Evolutionary conservation across 345 rosid genomes (phyloP), one percentile per base, ranked within the genome.

Genomic region (Hirschfeldia incana): DNA sequence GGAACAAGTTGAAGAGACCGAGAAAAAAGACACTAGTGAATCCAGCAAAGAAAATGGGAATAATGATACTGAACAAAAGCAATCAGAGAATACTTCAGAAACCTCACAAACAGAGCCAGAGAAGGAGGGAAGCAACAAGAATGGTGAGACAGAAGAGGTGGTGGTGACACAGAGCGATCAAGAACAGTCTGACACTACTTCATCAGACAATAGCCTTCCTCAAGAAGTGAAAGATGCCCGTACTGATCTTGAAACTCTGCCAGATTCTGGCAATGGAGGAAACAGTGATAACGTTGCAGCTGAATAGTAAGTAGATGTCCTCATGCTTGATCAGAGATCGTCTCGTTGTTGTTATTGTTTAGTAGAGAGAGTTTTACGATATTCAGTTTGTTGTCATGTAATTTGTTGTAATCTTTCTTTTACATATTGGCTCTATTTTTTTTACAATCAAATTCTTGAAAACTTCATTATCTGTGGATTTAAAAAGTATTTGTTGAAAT

Each of bases 201-300:
- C 85, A 1, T 70, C 84, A 0, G 81, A 72, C 16, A 81, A 68
- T 36, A 72, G 6, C 21, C 72, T 88, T 49, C 60, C 87, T 26
- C 87, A 82, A 67, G 91, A 86, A 83, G 89, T 76, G 61, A 88
- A 85, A 66, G 92, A 88, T 49, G 86, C 72, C 65, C 85, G 84
- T 15, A 85, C 87, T 0, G 92, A 89, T 78, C 79, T 87, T 76
- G 94, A 78, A 75, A 89, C 94, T 67, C 79, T 90, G 79, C 91
- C 95, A 0, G 86, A 85, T 17, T 82, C 88, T 8, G 82, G 82
- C 69, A 83, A 71, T 63, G 85, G 77, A 61, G 87, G 80, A 4
- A 81, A 70, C 27, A 83, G 68, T 39, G 83, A 80, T 13, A 84
- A 73, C 67, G 82, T 84, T 69, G 74, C 81, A 4, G 87, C 92